These are phyloP conservation scores for Basidiobolus meristosporus DNA, from an alignment of 371 early-diverging fungal genomes.

Conservation along the genomic window DNA sequence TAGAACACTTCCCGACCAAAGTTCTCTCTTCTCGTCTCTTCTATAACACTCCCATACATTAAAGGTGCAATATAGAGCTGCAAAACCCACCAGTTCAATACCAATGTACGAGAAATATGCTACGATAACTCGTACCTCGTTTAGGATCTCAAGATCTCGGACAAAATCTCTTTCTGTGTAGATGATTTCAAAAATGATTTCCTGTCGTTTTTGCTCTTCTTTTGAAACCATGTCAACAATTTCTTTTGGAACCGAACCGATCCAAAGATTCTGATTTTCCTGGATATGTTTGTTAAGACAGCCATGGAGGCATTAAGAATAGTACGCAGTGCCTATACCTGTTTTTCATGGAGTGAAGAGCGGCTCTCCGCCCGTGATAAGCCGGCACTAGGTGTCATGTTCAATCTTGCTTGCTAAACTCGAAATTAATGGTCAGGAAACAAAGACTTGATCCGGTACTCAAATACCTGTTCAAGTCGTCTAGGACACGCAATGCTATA, in stretches of 20 bases:
- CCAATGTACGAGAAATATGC: no score
- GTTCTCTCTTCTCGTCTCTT: slow-evolving; percentile 21
- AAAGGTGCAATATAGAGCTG: slow-evolving; percentile 63
- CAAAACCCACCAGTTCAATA: no score
- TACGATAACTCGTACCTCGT: no score
- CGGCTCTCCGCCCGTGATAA: not conserved
- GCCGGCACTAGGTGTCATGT: not conserved
- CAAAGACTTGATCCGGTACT: no score
- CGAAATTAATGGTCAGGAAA: no score
- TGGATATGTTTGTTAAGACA: no score
- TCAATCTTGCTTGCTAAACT: slow-evolving; percentile 2
- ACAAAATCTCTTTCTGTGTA: slow-evolving; percentile 81
- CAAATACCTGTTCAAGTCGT: slow-evolving; percentile 40
- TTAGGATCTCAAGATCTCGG: slow-evolving; percentile 49
- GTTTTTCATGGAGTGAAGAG: not conserved
- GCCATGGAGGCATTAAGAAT: no score
- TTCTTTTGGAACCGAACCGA: slow-evolving; percentile 40
- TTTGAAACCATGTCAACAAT: slow-evolving; percentile 43
- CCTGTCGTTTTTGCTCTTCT: slow-evolving; percentile 70
- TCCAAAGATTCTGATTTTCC: slow-evolving; percentile 21
- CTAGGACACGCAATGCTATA: slow-evolving; percentile 73
- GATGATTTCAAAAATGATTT: slow-evolving; percentile 79
- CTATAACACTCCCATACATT: slow-evolving; percentile 33
- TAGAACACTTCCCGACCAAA: slow-evolving; percentile 65
- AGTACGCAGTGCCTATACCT: no score